phyloP scores from a whole-genome alignment of 768 basidiomycete species.

The Pisolithus sp. region DNA sequence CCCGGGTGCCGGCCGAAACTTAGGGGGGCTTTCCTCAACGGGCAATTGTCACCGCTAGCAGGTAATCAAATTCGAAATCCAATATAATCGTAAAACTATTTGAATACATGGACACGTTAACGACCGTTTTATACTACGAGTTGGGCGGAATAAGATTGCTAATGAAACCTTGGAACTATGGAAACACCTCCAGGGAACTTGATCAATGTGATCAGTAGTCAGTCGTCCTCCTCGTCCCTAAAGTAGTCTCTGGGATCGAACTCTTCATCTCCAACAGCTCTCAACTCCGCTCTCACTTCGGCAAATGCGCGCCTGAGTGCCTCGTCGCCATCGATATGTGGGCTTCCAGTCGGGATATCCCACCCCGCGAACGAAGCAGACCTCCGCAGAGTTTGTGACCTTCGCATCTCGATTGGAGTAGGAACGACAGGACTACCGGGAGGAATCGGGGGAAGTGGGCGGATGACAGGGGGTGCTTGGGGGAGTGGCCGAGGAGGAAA shows the following conservation, averaged over 20 bases:
- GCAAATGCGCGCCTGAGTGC: conserved; percentile 13
- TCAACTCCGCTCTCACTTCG: conserved; percentile 14
- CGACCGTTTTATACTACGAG: not conserved
- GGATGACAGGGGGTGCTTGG: not conserved
- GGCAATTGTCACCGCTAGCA: too few relatives aligned
- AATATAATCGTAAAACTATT: not conserved
- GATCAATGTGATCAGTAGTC: not conserved
- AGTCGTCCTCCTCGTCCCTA: conserved; percentile 3
- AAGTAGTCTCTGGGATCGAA: conserved; percentile 17
- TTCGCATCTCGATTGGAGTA: not conserved
- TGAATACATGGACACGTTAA: not conserved
- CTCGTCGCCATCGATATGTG: not conserved
- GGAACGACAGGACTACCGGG: not conserved
- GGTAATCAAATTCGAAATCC: too few relatives aligned
- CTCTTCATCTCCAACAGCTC: conserved; percentile 1
- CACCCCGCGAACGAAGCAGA: conserved; percentile 20
- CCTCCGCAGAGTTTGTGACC: conserved; percentile 15
- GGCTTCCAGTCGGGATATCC: not conserved
- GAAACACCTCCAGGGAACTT: too few relatives aligned
- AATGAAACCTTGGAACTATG: not conserved
- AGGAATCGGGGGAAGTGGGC: not conserved
- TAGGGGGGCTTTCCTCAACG: too few relatives aligned
- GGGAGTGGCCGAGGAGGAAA: not conserved
- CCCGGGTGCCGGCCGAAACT: too few relatives aligned
- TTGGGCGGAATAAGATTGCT: not conserved